phyloP scores from a whole-genome alignment of 140 eudicot species.

The Erigeron philadelphicus region DNA sequence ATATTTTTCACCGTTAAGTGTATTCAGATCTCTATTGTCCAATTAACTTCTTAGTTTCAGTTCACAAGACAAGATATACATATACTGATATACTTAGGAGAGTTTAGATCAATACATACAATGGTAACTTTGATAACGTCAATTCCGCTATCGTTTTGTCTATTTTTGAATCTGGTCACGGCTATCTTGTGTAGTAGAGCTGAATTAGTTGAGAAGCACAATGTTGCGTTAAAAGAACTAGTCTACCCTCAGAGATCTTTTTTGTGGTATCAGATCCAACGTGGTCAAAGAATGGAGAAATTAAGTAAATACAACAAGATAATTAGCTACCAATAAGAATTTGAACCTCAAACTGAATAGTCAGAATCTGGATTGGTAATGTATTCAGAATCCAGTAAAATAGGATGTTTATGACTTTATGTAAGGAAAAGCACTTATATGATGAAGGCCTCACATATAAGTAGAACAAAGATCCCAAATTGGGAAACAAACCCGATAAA shows the following conservation, averaged over 20 bases:
- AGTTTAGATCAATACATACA: too few species aligned
- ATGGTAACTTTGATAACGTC: too few species aligned
- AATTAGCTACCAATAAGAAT: background rate
- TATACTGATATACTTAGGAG: too few species aligned
- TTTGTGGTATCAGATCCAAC: too few species aligned
- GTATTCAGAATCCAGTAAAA: background rate
- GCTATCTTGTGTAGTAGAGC: background rate
- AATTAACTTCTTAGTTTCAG: too few species aligned
- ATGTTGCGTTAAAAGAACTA: background rate
- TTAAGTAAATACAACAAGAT: background rate
- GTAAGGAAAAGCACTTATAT: background rate
- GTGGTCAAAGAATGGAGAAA: background rate
- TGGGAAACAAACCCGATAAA: background rate
- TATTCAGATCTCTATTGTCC: too few species aligned
- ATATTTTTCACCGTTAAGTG: too few species aligned
- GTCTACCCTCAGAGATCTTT: too few species aligned
- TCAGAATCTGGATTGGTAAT: background rate
- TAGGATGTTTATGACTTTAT: background rate
- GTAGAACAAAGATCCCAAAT: conserved; percentile 1
- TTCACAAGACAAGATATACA: too few species aligned
- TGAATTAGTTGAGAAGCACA: background rate
- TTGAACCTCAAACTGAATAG: background rate
- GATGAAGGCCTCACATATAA: background rate
- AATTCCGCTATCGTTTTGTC: too few species aligned
- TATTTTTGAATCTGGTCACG: background rate